A percentile compares a stretch with the other conserved stretches of the same genome.
Conservation (phyloP, 2,329 filamentous ascomycete genomes). For the Talaromyces sp. region DNA sequence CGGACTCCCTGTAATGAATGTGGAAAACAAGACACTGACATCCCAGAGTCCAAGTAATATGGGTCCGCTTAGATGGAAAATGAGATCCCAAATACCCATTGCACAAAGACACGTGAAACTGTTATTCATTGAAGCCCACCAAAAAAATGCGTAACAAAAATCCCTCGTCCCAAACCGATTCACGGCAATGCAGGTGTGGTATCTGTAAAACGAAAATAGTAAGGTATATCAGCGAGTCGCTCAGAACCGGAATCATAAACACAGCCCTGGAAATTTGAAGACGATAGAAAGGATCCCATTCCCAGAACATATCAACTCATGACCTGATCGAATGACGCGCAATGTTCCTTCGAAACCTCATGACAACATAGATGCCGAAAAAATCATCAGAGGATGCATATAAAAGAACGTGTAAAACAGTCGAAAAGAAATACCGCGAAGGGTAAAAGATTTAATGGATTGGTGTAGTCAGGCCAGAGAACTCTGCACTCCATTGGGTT, state of each 20-base stretch:
- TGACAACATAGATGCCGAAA: slow-evolving; percentile 9
- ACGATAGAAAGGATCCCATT: neutral
- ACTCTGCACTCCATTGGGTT: slow-evolving; percentile 32
- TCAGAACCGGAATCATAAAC: slow-evolving; percentile 9
- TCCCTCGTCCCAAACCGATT: slow-evolving; percentile 11
- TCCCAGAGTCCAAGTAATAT: slow-evolving; percentile 13
- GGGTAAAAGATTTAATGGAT: neutral
- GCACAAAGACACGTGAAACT: neutral
- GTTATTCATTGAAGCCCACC: neutral
- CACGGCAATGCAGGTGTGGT: slow-evolving; percentile 11
- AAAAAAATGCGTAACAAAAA: slow-evolving; percentile 9
- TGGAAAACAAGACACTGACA: slow-evolving; percentile 3
- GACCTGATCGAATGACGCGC: slow-evolving; percentile 8
- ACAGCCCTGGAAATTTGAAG: neutral
- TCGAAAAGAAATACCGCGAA: neutral
- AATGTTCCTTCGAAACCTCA: slow-evolving; percentile 11
- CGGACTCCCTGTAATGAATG: slow-evolving; percentile 8
- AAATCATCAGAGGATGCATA: slow-evolving; percentile 1
- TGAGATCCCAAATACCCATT: slow-evolving; percentile 4
- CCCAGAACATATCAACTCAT: neutral
- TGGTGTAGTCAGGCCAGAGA: slow-evolving; percentile 27
- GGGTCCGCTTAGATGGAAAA: slow-evolving; percentile 9
- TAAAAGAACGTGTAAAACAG: neutral
- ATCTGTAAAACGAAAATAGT: slow-evolving; percentile 14
- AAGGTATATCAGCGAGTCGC: slow-evolving; percentile 11